Base-by-base conservation (phyloP, 192 early-diverging fungal genomes). In the Backusella westeae region DNA sequence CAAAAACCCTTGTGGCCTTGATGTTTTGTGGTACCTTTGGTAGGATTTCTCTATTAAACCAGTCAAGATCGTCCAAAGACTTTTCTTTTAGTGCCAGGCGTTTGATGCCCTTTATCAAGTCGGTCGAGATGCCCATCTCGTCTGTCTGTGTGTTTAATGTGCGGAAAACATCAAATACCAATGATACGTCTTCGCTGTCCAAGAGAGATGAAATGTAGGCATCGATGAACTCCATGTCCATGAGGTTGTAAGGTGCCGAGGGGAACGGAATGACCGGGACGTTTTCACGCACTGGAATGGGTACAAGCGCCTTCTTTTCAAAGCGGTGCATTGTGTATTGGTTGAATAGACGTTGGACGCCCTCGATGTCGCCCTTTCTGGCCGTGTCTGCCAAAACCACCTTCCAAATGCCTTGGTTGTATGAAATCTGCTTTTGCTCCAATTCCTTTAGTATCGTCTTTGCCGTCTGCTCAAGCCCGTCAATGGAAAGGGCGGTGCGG, bases 291-390 rank as follows among this genome's bases (percentile, higher is more conserved):
- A 73, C 75, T 23, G 82, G 82, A 8, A 80, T 71, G 8, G 82
- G 82, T 10, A 83, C 65, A 34, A 72, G 73, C 34, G 72, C 78
- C 39, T 67, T 21, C 7, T 72, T 44, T 59, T 83, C 78, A 56
- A 83, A 83, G 3, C 82, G 75, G 26, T 69, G 23, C 82, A 83
- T 83, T 23, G 78, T 77, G 34, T 72, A 83, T 15, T 66, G 29
- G 53, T 83, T 80, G 56, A 83, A 83, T 17, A 71, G 35, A 21
- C 63, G 38, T 36, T 83, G 78, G 34, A 79, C 69, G 3, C 73
- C 34, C 8, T 39, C 21, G 0, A 41, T 34, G 14, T 73, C 71
- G 12, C 53, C 68, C 6, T 80, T 44, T 29, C 34, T 15, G 6
- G 69, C 44, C 1, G 39, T 34, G 15, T 75, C 52, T 12, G 75